Percentiles rank a stretch among this genome's conserved stretches.
These are phyloP conservation scores for Mallotus nudiflorus DNA, from an alignment of 345 rosid species.

Conservation along the genomic window DNA sequence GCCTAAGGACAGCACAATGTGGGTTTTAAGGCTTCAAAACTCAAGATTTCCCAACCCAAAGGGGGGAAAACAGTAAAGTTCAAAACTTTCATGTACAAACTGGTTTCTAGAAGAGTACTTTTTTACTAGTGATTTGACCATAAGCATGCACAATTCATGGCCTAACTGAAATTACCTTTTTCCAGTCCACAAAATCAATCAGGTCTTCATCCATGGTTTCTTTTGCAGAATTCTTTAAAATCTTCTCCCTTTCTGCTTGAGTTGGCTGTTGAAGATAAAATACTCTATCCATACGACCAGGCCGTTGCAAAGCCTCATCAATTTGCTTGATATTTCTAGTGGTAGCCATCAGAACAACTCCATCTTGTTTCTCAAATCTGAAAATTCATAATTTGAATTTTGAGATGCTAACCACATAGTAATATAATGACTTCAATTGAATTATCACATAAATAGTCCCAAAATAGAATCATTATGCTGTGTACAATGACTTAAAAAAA, in stretches of 20 bases:
- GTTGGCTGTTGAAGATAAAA: conserved; percentile 92
- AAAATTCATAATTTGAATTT: conserved; percentile 17
- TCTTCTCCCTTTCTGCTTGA: conserved; percentile 85
- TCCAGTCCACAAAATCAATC: conserved; percentile 80
- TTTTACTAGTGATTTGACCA: not conserved
- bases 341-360: conserved; percentile 97
- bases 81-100: not conserved
- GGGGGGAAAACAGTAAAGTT: not conserved
- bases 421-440: too few species aligned
- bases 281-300: conserved; percentile 96
- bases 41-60: too few species aligned
- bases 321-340: conserved; percentile 86
- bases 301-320: conserved; percentile 87
- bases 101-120: not conserved
- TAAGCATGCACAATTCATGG: not conserved
- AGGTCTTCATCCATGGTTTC: conserved; percentile 86
- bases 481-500: too few species aligned
- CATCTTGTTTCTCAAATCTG: conserved; percentile 98
- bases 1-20: not conserved
- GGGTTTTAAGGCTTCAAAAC: not conserved
- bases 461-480: conserved; percentile 21
- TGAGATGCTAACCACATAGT: conserved; percentile 4
- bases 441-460: not conserved
- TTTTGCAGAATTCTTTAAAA: conserved; percentile 68
- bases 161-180: conserved; percentile 51